A percentile compares a stretch with the other conserved stretches of the same genome.
Conservation (phyloP, 2,329 filamentous ascomycete species). For the Xylariaceae sp. region DNA sequence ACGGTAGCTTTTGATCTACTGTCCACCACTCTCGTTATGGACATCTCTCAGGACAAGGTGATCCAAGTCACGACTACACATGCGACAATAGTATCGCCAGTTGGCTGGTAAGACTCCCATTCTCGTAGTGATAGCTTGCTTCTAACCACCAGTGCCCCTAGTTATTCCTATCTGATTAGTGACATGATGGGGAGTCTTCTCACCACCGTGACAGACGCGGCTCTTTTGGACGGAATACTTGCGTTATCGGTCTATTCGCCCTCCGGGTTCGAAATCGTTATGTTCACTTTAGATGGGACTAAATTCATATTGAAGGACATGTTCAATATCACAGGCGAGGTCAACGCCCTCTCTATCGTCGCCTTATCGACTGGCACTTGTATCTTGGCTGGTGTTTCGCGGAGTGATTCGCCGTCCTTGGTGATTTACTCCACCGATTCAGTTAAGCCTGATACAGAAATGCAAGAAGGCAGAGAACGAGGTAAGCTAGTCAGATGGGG, state of each 20-base stretch:
- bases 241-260: conserved; percentile 40
- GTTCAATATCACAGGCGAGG: conserved; percentile 41
- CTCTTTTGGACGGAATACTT: conserved; percentile 35
- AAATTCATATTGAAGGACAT: conserved; percentile 28
- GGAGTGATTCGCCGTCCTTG: conserved; percentile 18
- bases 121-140: conserved; percentile 10
- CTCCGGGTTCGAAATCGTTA: conserved; percentile 36
- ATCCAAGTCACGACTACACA: conserved; percentile 51
- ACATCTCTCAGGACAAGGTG: conserved; percentile 35
- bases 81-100: conserved; percentile 37
- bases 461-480: conserved; percentile 7
- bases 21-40: conserved; percentile 46
- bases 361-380: conserved; percentile 16
- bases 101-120: conserved; percentile 34
- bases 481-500: conserved; percentile 13
- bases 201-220: conserved; percentile 40
- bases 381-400: conserved; percentile 26
- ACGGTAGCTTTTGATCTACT: conserved; percentile 46
- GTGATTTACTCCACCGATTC: conserved; percentile 20
- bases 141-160: conserved; percentile 21
- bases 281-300: conserved; percentile 35
- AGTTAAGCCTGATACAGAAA: background rate
- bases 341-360: conserved; percentile 41
- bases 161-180: conserved; percentile 29
- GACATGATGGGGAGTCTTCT: conserved; percentile 31